Percentiles rank a stretch among this genome's conserved stretches.
Conservation (phyloP, 2,329 filamentous ascomycete genomes). For the Neopestalotiopsis sp. region DNA sequence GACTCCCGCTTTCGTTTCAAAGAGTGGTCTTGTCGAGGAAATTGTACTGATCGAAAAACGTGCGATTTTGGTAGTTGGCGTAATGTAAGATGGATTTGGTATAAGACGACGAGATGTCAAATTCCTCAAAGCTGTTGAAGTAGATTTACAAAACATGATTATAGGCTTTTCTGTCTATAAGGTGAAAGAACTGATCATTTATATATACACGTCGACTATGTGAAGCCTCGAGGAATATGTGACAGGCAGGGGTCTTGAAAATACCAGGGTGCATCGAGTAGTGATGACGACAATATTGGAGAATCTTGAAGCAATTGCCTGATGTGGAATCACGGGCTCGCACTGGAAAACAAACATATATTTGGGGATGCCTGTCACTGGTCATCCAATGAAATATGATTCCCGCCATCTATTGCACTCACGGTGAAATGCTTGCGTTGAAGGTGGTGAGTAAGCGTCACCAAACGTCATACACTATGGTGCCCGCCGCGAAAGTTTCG, state of each 20-base stretch:
- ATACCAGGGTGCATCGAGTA: neutral
- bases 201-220: no score
- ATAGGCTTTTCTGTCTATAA: neutral
- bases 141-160: neutral
- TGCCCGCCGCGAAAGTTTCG: neutral
- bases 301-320: neutral
- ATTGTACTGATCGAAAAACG: neutral
- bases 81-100: neutral
- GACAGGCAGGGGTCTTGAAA: neutral
- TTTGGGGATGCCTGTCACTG: neutral
- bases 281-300: constrained; percentile 7
- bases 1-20: no score
- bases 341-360: neutral
- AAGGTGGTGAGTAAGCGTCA: constrained; percentile 15
- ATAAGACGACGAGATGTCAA: neutral
- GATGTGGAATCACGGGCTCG: neutral
- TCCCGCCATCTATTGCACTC: neutral
- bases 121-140: neutral
- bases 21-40: neutral
- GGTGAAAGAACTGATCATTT: no score
- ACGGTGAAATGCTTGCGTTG: no score
- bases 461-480: constrained; percentile 17
- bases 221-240: neutral
- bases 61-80: neutral
- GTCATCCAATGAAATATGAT: neutral